These are phyloP conservation scores for Piper longum DNA, from an alignment of 164 flowering plant species.

Conservation along the genomic window DNA sequence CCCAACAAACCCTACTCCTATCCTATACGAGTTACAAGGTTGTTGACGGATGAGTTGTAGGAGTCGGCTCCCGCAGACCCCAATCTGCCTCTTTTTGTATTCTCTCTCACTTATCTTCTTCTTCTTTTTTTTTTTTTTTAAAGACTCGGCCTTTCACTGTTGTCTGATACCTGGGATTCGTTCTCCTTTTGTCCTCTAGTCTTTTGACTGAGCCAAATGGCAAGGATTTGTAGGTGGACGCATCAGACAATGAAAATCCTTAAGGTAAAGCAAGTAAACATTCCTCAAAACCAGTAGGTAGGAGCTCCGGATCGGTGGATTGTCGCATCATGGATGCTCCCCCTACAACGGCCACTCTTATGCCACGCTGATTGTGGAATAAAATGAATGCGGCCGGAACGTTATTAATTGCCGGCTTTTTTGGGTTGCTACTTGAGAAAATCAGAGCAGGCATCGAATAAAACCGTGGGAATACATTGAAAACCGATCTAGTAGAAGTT, in stretches of 20 bases:
- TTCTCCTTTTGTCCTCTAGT: no score
- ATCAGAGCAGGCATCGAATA: no score
- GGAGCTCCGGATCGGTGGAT: neutral
- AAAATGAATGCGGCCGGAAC: neutral
- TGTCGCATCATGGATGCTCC: neutral
- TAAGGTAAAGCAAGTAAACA: neutral
- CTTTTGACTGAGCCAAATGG: neutral
- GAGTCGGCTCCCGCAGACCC: no score
- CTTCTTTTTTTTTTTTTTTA: no score
- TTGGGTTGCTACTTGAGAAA: no score
- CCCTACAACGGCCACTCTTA: neutral
- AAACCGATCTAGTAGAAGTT: no score
- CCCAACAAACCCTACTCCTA: neutral
- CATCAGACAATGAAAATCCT: neutral
- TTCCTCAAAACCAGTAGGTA: neutral
- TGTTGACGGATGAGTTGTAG: neutral
- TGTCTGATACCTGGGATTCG: neutral
- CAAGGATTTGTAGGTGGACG: neutral
- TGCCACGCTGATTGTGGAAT: neutral
- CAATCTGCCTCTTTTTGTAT: no score
- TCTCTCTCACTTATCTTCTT: no score
- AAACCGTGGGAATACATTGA: no score
- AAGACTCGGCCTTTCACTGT: no score
- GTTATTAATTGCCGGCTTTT: neutral
- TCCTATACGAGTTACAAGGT: no score